Evolutionary conservation across 495 filamentous ascomycete genomes (phyloP).

Genomic region (Daldinia caldariorum): DNA sequence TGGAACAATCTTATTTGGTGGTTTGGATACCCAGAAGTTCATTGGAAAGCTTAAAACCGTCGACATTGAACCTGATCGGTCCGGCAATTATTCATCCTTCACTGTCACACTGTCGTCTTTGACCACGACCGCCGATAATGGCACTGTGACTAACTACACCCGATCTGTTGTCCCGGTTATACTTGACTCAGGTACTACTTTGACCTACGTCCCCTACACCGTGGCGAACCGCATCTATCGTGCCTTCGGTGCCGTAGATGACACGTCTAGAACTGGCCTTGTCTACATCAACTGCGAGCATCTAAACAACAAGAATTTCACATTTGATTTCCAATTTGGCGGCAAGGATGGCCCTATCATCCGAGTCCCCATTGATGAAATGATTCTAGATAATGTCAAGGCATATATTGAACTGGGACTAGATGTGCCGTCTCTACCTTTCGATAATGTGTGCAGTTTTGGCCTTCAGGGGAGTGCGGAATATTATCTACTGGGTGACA

Average conservation of each 20-base stretch:
- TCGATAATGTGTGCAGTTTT: conserved; percentile 53
- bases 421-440: conserved; percentile 43
- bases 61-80: conserved; percentile 65
- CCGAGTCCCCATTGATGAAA: conserved; percentile 74
- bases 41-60: conserved; percentile 75
- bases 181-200: conserved; percentile 87
- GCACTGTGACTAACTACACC: conserved; percentile 42
- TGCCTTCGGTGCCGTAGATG: conserved; percentile 63
- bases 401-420: conserved; percentile 41
- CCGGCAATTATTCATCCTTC: conserved; percentile 50
- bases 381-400: conserved; percentile 69
- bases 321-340: conserved; percentile 71
- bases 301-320: conserved; percentile 67
- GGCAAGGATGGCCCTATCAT: conserved; percentile 64
- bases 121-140: conserved; percentile 47
- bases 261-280: conserved; percentile 55
- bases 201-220: conserved; percentile 78
- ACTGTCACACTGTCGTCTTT: conserved; percentile 52
- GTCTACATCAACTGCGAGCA: conserved; percentile 59
- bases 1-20: conserved; percentile 89
- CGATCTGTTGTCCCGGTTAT: conserved; percentile 63
- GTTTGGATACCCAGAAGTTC: conserved; percentile 87
- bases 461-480: conserved; percentile 50
- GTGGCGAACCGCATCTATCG: conserved; percentile 67
- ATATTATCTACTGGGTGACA: conserved; percentile 73